Base-by-base conservation (phyloP, 176 grass and related monocot species). In the Paspalum vaginatum region DNA sequence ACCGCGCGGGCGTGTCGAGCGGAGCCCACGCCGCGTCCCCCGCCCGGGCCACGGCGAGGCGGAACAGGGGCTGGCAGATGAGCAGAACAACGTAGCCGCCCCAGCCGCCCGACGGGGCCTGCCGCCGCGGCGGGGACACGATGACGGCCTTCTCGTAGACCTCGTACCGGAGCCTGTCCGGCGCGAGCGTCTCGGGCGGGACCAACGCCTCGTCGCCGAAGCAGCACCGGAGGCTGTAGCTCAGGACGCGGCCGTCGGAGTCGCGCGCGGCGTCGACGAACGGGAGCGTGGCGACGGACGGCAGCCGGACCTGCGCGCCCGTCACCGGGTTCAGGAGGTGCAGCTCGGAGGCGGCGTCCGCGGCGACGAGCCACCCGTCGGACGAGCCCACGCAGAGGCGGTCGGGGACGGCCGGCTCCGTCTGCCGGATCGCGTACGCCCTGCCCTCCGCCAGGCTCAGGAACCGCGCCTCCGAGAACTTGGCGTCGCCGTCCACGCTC, bases 131-230 rank as follows among this genome's bases (percentile, higher is more conserved):
- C 14, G 73, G 0, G 0, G 86, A 76, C 44, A 86, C 27, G 80
- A 89, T 6, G 65, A 89, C 42, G 42, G 84, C 87, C 61, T 93
- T 92, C 76, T 84, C 84, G 77, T 86, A 92, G 21, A 89, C 39
- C 71, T 89, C 81, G 51, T 47, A 92, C 20, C 87, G 70, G 48
- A 92, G 80, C 76, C 24, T 51, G 50, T 87, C 87, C 2, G 84
- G 52, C 38, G 51, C 65, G 44, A 84, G 25, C 2, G 61, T 48
- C 41, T 89, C 87, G 40, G 73, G 54, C 39, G 66, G 76, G 16
- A 89, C 11, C 59, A 75, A 8, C 7, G 43, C 56, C n/a, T 20
- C 51, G 26, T 41, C 68, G 0, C 40, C 3, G 73, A 75, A 64
- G 57, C 47, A 50, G 55, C 54, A 83, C 13, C 27, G 39, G 11